Evolutionary conservation across 768 basidiomycete species (phyloP).

Genomic region (Albatrellus ellisii): DNA sequence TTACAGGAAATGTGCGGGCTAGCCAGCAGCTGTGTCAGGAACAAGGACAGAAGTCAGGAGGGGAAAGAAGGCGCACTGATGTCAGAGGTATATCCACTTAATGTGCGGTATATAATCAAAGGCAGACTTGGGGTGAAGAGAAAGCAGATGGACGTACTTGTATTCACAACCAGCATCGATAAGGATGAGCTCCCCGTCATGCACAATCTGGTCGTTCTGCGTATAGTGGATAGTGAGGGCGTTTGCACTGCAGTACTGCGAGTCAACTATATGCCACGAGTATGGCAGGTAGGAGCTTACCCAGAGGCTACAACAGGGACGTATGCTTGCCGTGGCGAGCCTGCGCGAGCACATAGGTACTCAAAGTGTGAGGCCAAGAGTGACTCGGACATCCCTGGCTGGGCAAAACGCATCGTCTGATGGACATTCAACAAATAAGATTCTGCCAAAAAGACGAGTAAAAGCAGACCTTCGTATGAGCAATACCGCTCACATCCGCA

Average conservation of each 20-base stretch:
- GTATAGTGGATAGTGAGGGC: conserved; percentile 92
- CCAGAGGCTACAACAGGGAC: conserved; percentile 97
- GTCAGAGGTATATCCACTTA: conserved; percentile 91
- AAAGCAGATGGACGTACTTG: conserved; percentile 36
- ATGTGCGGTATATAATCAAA: too few species aligned
- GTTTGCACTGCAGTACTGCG: conserved; percentile 43
- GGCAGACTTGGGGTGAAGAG: conserved; percentile 5
- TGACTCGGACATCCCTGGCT: conserved; percentile 42
- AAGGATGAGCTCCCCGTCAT: conserved; percentile 61
- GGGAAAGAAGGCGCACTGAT: conserved; percentile 45
- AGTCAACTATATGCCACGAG: background rate
- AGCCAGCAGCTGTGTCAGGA: conserved; percentile 3
- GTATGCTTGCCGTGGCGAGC: conserved; percentile 85
- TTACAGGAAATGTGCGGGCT: conserved; percentile 85
- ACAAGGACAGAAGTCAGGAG: background rate
- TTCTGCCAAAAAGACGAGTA: background rate
- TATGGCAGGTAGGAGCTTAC: conserved; percentile 25
- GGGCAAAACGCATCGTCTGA: conserved; percentile 75
- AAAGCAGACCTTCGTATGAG: conserved; percentile 61
- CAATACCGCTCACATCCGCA: conserved; percentile 76
- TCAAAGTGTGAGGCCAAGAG: conserved; percentile 77
- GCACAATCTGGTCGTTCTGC: conserved; percentile 69
- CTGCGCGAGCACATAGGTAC: conserved; percentile 67
- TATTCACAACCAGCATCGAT: conserved; percentile 92
- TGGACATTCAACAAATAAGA: background rate